Evolutionary conservation across 192 early-diverging fungal species (phyloP).

Genomic region (Thoreauomyces humboldtii): DNA sequence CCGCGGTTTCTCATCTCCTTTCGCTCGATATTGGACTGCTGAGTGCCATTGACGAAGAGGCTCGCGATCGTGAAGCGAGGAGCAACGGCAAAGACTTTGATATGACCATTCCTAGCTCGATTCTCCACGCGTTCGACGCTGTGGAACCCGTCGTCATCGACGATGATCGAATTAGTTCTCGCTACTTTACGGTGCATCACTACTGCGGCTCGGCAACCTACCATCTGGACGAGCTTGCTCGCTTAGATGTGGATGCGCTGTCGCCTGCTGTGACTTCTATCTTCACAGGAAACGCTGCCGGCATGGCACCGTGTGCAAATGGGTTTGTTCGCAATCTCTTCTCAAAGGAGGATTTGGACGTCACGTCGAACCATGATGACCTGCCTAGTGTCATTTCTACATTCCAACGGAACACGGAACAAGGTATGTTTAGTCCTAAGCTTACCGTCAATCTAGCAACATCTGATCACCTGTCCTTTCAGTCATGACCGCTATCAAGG

Average conservation of each 20-base stretch:
- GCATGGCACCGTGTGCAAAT: slow-evolving; percentile 12
- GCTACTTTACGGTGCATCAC: slow-evolving; percentile 77
- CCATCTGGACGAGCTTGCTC: slow-evolving; percentile 65
- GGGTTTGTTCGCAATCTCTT: slow-evolving; percentile 30
- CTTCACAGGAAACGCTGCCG: slow-evolving; percentile 7
- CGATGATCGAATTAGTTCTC: slow-evolving; percentile 38
- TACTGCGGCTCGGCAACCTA: slow-evolving; percentile 72
- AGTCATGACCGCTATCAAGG: slow-evolving; percentile 19
- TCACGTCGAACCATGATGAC: background rate
- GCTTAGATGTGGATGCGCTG: slow-evolving; percentile 73
- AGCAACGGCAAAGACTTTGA: slow-evolving; percentile 17
- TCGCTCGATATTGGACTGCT: slow-evolving; percentile 68
- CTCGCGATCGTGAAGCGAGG: background rate
- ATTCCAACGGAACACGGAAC: background rate
- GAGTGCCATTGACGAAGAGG: slow-evolving; percentile 70
- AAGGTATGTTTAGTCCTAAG: no score
- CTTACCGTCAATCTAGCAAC: no score
- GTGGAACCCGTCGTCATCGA: slow-evolving; percentile 9
- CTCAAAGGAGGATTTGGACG: slow-evolving; percentile 4
- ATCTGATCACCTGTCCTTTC: no score
- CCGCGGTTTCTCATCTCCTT: slow-evolving; percentile 3
- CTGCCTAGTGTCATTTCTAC: slow-evolving; percentile 1
- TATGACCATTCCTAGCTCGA: slow-evolving; percentile 18
- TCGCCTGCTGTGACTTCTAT: slow-evolving; percentile 69
- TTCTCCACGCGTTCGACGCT: slow-evolving; percentile 22